Evolutionary conservation across 2,329 filamentous ascomycete species (phyloP), one percentile per base, ranked within the genome.

Genomic region (Aspergillus udagawae): DNA sequence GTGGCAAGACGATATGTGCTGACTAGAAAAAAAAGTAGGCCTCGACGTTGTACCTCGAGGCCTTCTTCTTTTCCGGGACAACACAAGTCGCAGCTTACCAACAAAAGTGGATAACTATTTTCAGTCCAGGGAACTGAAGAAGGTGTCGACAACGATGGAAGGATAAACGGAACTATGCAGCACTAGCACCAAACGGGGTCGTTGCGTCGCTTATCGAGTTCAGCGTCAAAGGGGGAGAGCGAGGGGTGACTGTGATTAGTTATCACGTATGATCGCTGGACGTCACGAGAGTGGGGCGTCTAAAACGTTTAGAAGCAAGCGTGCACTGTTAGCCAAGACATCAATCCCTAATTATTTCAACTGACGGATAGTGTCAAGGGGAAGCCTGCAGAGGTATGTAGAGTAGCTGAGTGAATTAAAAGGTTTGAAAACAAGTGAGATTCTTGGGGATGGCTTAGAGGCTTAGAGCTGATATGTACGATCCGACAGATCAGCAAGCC

Each of bases 41-140:
- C 63, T 64, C 58, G 61, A 65, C 49, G 45, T 38, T 51, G 49
- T 48, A 57, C 35, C 55, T 63, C 60, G 63, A 66, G 61, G 64
- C 62, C 59, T 59, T 64, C 55, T 63, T 56, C 56, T 65, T 63
- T 58, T 60, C 51, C 55, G 56, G 41, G 59, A 55, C 64, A 63
- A 66, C 64, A 65, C 64, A 64, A 58, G 62, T 62, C 64, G 63
- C 63, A 66, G 60, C 63, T 56, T 59, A 63, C 59, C 62, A 56
- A 59, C 28, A 29, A 41, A 48, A 42, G 21, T 14, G 21, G 41
- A 21, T 21, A 20, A 20, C 29, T 47, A 52, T 44, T 42, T 51
- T 50, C 21, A 28, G 28, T 29, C 7, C 27, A 28, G 47, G 44
- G 12, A 35, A 42, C 27, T 49, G 53, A 8, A 32, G 27, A 51